Evolutionary conservation across 495 filamentous ascomycete genomes (phyloP).

Genomic region (Hyaloscypha bicolor): DNA sequence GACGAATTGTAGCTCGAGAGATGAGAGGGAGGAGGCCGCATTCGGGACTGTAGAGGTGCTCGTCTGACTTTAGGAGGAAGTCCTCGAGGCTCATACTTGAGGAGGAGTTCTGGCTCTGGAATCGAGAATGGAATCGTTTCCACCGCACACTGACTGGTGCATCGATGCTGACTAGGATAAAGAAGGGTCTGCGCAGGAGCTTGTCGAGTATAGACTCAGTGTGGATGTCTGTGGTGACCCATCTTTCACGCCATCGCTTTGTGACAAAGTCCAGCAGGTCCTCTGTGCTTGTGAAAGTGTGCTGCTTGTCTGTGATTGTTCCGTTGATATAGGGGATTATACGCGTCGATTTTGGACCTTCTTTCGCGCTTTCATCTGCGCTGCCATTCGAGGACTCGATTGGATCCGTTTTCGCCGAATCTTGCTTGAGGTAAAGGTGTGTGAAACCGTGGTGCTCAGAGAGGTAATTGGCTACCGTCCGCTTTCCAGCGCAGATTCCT

Average conservation of each 20-base stretch:
- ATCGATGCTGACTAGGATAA: constrained; percentile 89
- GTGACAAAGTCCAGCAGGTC: constrained; percentile 83
- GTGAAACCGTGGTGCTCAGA: constrained; percentile 76
- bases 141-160: constrained; percentile 83
- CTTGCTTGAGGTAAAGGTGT: constrained; percentile 47
- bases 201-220: constrained; percentile 67
- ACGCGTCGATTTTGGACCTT: constrained; percentile 37
- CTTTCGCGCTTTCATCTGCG: constrained; percentile 26
- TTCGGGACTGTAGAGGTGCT: constrained; percentile 69
- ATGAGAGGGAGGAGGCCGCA: constrained; percentile 71
- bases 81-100: constrained; percentile 63
- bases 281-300: constrained; percentile 59
- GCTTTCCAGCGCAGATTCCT: constrained; percentile 89
- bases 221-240: constrained; percentile 82
- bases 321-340: constrained; percentile 36
- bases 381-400: constrained; percentile 20
- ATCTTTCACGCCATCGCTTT: constrained; percentile 76
- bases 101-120: constrained; percentile 18
- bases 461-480: constrained; percentile 77
- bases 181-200: constrained; percentile 81
- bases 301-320: constrained; percentile 30
- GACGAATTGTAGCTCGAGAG: constrained; percentile 74
- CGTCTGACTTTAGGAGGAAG: constrained; percentile 78
- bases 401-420: constrained; percentile 5
- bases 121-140: constrained; percentile 59